phyloP scores from a whole-genome alignment of 768 basidiomycete species.

The Trametes villosa region DNA sequence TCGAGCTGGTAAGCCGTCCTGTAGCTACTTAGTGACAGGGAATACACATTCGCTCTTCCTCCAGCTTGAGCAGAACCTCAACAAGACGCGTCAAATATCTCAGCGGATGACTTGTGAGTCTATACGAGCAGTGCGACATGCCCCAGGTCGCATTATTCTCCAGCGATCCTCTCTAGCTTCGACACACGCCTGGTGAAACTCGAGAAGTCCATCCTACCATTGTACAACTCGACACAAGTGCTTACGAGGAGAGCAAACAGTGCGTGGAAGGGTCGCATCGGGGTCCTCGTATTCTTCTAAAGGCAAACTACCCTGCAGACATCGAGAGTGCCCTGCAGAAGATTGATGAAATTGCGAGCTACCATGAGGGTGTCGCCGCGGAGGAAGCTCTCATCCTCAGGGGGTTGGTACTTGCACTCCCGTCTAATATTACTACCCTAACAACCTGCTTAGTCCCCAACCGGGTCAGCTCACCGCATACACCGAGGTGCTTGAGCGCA shows the following conservation, averaged over 20 bases:
- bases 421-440: neutral
- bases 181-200: constrained; percentile 81
- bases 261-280: constrained; percentile 41
- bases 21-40: neutral
- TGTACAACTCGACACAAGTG: constrained; percentile 80
- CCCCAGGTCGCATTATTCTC: neutral
- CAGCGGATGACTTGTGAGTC: constrained; percentile 82
- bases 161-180: constrained; percentile 84
- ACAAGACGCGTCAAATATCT: constrained; percentile 84
- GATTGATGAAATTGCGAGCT: constrained; percentile 79
- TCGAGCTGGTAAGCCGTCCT: constrained; percentile 57
- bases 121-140: neutral
- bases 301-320: constrained; percentile 46
- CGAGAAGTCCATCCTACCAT: constrained; percentile 82
- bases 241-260: constrained; percentile 74
- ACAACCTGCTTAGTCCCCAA: constrained; percentile 59
- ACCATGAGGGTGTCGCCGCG: constrained; percentile 72
- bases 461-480: constrained; percentile 66
- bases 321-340: constrained; percentile 79
- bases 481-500: constrained; percentile 71
- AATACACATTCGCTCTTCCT: neutral
- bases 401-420: constrained; percentile 64
- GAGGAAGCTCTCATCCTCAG: constrained; percentile 81
- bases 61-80: constrained; percentile 82
- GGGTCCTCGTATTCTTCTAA: neutral